Base-by-base conservation (phyloP, 1,284 basidiomycete species). In the Exobasidium cylindrosporum region DNA sequence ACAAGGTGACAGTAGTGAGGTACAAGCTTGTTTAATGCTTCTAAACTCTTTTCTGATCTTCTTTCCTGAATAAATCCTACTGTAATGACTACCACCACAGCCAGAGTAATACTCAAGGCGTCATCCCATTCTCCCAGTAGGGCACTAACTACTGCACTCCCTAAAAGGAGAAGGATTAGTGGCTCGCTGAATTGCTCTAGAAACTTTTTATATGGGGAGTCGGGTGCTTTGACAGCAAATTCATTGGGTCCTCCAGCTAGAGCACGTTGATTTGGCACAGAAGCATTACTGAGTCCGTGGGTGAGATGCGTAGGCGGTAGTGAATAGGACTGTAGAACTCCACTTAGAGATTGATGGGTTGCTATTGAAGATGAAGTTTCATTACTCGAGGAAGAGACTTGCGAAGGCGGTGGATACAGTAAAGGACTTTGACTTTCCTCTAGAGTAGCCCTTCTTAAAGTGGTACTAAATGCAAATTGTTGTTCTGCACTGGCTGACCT, bases 61-160 rank as follows among this genome's bases (percentile, higher is more conserved):
- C 90, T 88, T 82, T 97, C 94, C 81, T 97, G 94, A 40, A 97
- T 87, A 75, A 97, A 97, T 0, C 92, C 95, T 64, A 97, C 94
- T 30, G 92, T 92, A 17, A 97, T 83, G 29, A 97, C 94, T 64
- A 97, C 97, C 29, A 90, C 81, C 23, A 97, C 90, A 31, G 94
- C 94, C n/a, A 95, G 84, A 4, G 90, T 88, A 64, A 97, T 97
- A 77, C 91, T 93, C 64, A 93, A 83, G 1, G 95, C 94, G 76
- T 97, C 95, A 78, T 97, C 93, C 46, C 89, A 83, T 75, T 97
- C 95, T 24, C 94, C 93, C 86, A 97, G 90, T 53, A 94, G 74
- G 2, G 89, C 88, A 72, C 91, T 94, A 43, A 97, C 87, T 6
- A 85, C 84, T 0, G 92, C 92, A 74, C 91, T 94, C 17, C 87